Evolutionary conservation across 345 rosid species (phyloP).

Genomic region (Eucalyptus cloeziana): DNA sequence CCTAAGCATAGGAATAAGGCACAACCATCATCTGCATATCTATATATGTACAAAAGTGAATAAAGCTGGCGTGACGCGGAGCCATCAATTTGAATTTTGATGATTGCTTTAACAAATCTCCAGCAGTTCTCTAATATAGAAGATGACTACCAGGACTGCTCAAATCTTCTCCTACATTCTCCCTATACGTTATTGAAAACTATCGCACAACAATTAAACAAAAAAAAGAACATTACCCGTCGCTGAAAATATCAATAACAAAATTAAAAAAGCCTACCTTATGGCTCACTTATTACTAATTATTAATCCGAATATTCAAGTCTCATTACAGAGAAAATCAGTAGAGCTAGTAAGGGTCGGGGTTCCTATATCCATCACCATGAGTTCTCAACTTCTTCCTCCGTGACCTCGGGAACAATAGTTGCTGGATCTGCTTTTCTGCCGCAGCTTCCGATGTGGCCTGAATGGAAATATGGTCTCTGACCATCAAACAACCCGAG

Average conservation of each 20-base stretch:
- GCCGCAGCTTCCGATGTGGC: conserved; percentile 64
- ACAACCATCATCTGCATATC: not conserved
- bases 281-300: not conserved
- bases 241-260: not conserved
- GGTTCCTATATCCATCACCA: conserved; percentile 10
- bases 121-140: not conserved
- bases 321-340: not conserved
- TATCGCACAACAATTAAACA: not conserved
- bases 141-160: not conserved
- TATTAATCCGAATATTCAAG: not conserved
- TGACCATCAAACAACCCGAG: not conserved
- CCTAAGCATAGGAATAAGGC: not conserved
- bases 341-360: not conserved
- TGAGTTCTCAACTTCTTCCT: conserved; percentile 60
- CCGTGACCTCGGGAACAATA: conserved; percentile 70
- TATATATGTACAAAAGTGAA: not conserved
- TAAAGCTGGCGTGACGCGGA: not conserved
- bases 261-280: not conserved
- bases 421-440: conserved; percentile 75
- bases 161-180: not conserved
- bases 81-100: not conserved
- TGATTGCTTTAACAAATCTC: not conserved
- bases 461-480: conserved; percentile 6
- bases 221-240: not conserved
- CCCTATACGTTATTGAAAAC: not conserved